Evolutionary conservation across 257 asterid genomes (phyloP), one percentile per base, ranked within the genome.

Genomic region (Hygrophila difformis): DNA sequence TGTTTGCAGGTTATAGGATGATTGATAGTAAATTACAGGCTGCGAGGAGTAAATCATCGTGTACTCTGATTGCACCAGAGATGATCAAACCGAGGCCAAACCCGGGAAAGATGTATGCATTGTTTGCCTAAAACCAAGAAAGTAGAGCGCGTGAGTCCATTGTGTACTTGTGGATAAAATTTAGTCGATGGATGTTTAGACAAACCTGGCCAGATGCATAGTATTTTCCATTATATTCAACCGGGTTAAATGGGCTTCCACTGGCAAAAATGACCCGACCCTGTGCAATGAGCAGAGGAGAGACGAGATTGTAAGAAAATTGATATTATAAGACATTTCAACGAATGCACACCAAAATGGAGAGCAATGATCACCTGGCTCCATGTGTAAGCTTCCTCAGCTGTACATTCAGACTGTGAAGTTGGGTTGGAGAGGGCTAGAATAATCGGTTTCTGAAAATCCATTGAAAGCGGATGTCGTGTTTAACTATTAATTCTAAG

Each of bases 71-170:
- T 21, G 98, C 96, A 36, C 98, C 98, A 9, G 98, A 91, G 22
- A 91, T 91, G 31, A 91, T 86, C 79, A 91, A 67, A 40, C 99
- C 99, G n/a, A 91, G 81, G 64, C 99, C 99, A 51, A 91, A 41
- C 36, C 99, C 99, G 31, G 99, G 99, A 50, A 91, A 91, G 36
- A 91, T 80, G 66, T 91, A 91, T 2, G 99, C 99, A 61, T 91
- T 91, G 57, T 91, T 91, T 44, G 99, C 93, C 96, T 89, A 12
- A 44, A 13, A 40, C 16, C 23, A 50, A n/a, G 40, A 49, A 52
- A 46, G 35, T 38, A 20, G 49, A 42, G 19, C 0, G 53, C 15
- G 47, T 63, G 16, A 39, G 68, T 14, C 13, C 8, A 17, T 40
- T 35, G 33, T 26, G 37, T 21, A 26, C 0, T 26, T 26, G 31